These are phyloP conservation scores for Aspergillus ellipticus DNA, from an alignment of 495 filamentous ascomycete genomes.

Conservation along the genomic window DNA sequence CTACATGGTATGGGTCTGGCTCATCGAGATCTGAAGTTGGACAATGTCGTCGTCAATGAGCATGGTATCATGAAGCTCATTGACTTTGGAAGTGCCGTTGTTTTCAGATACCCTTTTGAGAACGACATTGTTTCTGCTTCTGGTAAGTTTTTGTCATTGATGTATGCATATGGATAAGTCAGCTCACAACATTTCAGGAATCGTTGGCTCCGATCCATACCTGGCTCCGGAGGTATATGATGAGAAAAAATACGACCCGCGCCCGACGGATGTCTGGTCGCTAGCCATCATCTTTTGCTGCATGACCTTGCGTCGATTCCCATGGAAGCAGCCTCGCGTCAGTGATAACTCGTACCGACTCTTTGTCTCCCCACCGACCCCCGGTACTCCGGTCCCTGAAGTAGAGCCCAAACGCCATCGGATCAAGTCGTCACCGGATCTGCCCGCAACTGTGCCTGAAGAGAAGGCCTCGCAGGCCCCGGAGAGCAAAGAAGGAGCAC, in stretches of 20 bases:
- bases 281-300: constrained; percentile 98
- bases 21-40: constrained; percentile 93
- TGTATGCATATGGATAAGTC: not conserved
- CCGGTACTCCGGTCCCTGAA: constrained; percentile 48
- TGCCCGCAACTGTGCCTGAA: constrained; percentile 27
- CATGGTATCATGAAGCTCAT: constrained; percentile 99
- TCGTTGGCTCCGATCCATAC: constrained; percentile 97
- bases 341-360: constrained; percentile 93
- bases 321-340: constrained; percentile 92
- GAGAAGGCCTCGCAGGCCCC: constrained; percentile 16
- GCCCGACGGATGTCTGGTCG: constrained; percentile 95
- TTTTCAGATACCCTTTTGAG: constrained; percentile 97
- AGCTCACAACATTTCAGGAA: constrained; percentile 55
- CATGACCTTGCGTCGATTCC: constrained; percentile 94
- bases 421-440: constrained; percentile 36
- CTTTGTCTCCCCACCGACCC: constrained; percentile 72
- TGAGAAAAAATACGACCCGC: constrained; percentile 89
- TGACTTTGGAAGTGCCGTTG: constrained; percentile 95
- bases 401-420: constrained; percentile 37
- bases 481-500: constrained; percentile 3
- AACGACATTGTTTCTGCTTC: constrained; percentile 80
- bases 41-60: constrained; percentile 97
- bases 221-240: constrained; percentile 97
- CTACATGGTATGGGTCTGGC: constrained; percentile 94
- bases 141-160: constrained; percentile 54